Conservation (phyloP, 2,329 filamentous ascomycete genomes). For the Alternaria gansuensis region DNA sequence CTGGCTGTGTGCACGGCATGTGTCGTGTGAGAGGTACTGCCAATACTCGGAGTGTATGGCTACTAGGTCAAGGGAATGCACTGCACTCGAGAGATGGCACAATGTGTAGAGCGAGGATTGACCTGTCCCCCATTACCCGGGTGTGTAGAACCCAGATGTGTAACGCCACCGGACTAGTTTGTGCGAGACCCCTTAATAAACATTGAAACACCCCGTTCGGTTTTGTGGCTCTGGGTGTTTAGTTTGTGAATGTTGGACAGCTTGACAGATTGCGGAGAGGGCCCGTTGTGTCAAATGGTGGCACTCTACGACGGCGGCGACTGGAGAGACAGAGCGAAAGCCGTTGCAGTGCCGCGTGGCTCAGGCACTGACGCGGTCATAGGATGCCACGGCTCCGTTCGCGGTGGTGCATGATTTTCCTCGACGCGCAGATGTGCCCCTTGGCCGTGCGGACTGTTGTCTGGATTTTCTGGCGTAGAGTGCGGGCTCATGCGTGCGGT, state of each 20-base stretch:
- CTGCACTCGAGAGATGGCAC: not conserved
- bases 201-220: slow-evolving; percentile 15
- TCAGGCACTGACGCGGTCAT: slow-evolving; percentile 23
- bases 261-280: slow-evolving; percentile 12
- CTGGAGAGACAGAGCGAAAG: not conserved
- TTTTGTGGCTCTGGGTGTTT: slow-evolving; percentile 18
- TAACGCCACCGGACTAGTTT: not conserved
- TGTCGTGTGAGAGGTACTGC: not conserved
- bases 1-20: not conserved
- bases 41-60: not conserved
- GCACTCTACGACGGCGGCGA: slow-evolving; percentile 5
- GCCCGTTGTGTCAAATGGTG: slow-evolving; percentile 4
- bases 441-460: slow-evolving; percentile 16
- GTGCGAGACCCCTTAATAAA: slow-evolving; percentile 15
- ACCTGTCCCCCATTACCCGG: not conserved
- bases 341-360: slow-evolving; percentile 18
- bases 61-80: not conserved
- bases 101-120: not conserved
- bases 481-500: slow-evolving; percentile 31
- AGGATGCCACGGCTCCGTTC: slow-evolving; percentile 24
- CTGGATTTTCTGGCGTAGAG: slow-evolving; percentile 16
- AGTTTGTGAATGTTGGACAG: slow-evolving; percentile 15
- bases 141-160: not conserved
- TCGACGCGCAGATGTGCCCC: slow-evolving; percentile 23
- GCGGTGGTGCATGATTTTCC: slow-evolving; percentile 25